Evolutionary conservation across 768 basidiomycete species (phyloP).

Genomic region (Lentinula lateritia): DNA sequence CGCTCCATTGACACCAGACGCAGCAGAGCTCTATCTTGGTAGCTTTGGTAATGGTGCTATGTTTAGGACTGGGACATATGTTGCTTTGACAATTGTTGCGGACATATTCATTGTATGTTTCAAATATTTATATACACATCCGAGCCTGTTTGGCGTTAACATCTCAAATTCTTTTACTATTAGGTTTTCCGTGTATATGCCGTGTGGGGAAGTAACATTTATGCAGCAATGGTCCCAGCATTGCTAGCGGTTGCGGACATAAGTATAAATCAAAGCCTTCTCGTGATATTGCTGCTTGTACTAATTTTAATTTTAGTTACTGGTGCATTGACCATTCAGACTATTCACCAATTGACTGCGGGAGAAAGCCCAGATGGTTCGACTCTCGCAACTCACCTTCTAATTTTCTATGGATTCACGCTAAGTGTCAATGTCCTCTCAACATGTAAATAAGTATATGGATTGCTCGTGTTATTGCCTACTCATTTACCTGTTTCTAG

Average conservation of each 20-base stretch:
- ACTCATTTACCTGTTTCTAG: background rate
- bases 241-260: slow-evolving; percentile 12
- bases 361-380: slow-evolving; percentile 11
- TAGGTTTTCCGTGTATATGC: slow-evolving; percentile 12
- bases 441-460: slow-evolving; percentile 5
- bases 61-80: slow-evolving; percentile 13
- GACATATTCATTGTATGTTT: slow-evolving; percentile 13
- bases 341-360: slow-evolving; percentile 8
- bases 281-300: background rate
- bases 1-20: slow-evolving; percentile 7
- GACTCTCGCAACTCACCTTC: slow-evolving; percentile 7
- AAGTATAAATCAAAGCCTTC: background rate
- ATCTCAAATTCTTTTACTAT: background rate
- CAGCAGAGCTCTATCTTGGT: slow-evolving; percentile 10
- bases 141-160: background rate
- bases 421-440: slow-evolving; percentile 10
- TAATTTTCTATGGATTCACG: slow-evolving; percentile 12
- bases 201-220: slow-evolving; percentile 7
- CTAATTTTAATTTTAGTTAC: slow-evolving; percentile 2
- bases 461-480: background rate
- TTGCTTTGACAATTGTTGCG: slow-evolving; percentile 12
- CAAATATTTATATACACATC: background rate
- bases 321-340: slow-evolving; percentile 10
- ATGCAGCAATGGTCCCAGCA: slow-evolving; percentile 1
- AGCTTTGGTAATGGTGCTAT: slow-evolving; percentile 12